Evolutionary conservation across 768 basidiomycete genomes (phyloP).

Genomic region (Leccinum aurantiacum): DNA sequence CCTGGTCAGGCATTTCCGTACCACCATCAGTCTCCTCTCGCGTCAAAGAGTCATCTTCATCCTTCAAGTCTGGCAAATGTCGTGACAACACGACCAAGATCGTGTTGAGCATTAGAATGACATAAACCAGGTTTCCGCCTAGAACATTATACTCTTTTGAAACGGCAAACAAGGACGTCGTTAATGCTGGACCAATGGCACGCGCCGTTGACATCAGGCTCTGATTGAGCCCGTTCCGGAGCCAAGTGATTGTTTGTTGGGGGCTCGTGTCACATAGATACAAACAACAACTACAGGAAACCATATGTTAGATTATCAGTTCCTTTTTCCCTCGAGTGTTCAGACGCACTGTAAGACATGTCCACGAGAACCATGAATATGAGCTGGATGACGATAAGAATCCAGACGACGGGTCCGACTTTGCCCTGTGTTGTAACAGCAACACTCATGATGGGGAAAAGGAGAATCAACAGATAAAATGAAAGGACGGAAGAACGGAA

Average conservation of each 20-base stretch:
- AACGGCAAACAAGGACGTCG: slow-evolving; percentile 52
- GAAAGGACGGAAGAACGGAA: slow-evolving; percentile 40
- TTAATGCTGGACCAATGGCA: slow-evolving; percentile 48
- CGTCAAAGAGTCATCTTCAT: slow-evolving; percentile 1
- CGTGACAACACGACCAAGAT: slow-evolving; percentile 23
- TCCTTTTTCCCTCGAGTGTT: too few relatives aligned
- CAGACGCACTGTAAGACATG: slow-evolving; percentile 41
- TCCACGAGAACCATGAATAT: slow-evolving; percentile 36
- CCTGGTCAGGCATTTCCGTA: too few relatives aligned
- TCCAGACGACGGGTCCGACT: slow-evolving; percentile 38
- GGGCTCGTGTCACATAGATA: slow-evolving; percentile 56
- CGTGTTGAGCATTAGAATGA: slow-evolving; percentile 37
- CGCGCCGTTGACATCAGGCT: slow-evolving; percentile 45
- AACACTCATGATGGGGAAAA: slow-evolving; percentile 48
- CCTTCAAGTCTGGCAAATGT: slow-evolving; percentile 21
- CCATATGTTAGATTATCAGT: slow-evolving; percentile 3
- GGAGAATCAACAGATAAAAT: slow-evolving; percentile 38
- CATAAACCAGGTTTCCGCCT: slow-evolving; percentile 52
- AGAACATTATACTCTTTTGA: slow-evolving; percentile 49
- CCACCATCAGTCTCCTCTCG: too few relatives aligned
- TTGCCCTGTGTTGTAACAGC: slow-evolving; percentile 34
- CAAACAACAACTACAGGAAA: slow-evolving; percentile 43
- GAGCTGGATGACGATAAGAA: slow-evolving; percentile 32
- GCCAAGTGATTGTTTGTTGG: slow-evolving; percentile 52
- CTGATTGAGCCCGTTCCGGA: slow-evolving; percentile 57